phyloP scores from a whole-genome alignment of 2,329 filamentous ascomycete genomes.

The Fusarium temperatum region DNA sequence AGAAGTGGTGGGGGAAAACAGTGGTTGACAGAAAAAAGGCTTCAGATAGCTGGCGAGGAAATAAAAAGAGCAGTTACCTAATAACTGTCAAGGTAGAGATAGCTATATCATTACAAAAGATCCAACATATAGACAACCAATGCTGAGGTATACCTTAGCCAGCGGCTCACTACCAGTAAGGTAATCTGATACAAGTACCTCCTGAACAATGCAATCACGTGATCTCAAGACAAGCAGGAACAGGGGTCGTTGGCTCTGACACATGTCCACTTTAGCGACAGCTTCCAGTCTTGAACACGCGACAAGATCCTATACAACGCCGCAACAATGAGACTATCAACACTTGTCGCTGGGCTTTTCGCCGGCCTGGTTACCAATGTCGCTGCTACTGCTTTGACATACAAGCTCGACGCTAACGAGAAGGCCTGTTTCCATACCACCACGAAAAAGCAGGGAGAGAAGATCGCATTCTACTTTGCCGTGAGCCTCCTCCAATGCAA shows the following conservation, averaged over 20 bases:
- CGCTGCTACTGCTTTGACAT: constrained; percentile 91
- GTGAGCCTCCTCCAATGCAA: constrained; percentile 62
- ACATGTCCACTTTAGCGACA: constrained; percentile 42
- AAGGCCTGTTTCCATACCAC: constrained; percentile 93
- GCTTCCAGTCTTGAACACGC: constrained; percentile 44
- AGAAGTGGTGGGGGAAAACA: background rate
- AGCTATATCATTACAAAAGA: background rate
- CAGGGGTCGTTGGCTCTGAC: background rate
- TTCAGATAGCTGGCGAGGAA: background rate
- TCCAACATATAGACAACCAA: background rate
- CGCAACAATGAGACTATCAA: constrained; percentile 70
- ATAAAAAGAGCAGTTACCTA: background rate
- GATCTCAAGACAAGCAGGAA: background rate
- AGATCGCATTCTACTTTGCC: constrained; percentile 98
- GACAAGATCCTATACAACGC: constrained; percentile 38
- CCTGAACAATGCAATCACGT: no score
- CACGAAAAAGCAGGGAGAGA: constrained; percentile 80
- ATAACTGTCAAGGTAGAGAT: background rate
- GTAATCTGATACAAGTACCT: no score
- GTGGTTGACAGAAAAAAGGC: background rate
- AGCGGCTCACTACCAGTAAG: background rate
- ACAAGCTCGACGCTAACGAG: constrained; percentile 89
- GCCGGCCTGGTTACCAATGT: constrained; percentile 76
- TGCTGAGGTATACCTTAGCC: background rate
- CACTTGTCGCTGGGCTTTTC: constrained; percentile 72